Evolutionary conservation across 2,329 filamentous ascomycete species (phyloP).

Genomic region (Colletotrichum paranaense): DNA sequence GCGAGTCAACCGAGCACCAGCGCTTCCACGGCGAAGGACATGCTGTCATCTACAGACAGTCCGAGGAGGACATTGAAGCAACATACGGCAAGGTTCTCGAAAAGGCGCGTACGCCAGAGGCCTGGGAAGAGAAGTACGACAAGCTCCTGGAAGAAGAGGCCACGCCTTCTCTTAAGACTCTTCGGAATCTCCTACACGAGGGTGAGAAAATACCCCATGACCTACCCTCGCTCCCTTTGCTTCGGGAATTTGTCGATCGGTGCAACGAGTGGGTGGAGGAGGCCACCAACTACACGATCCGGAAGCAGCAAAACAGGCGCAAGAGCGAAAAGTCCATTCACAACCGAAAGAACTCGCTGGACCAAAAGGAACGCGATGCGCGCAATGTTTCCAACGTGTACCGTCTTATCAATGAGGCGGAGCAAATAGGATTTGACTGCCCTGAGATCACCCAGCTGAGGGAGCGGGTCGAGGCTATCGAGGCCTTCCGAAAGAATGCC

Average conservation of each 20-base stretch:
- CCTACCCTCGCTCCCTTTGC: conserved; percentile 81
- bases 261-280: conserved; percentile 99
- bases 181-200: conserved; percentile 87
- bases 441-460: conserved; percentile 87
- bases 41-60: conserved; percentile 80
- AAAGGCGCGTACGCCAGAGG: conserved; percentile 85
- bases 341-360: conserved; percentile 66
- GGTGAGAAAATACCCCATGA: conserved; percentile 96
- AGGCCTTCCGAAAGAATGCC: conserved; percentile 84
- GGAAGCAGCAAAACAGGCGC: conserved; percentile 96
- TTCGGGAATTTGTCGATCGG: conserved; percentile 91
- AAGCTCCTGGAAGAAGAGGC: conserved; percentile 85
- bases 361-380: conserved; percentile 88
- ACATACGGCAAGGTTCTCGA: conserved; percentile 83
- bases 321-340: conserved; percentile 94
- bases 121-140: conserved; percentile 91
- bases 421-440: conserved; percentile 91
- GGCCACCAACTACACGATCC: conserved; percentile 93
- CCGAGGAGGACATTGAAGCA: conserved; percentile 74
- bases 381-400: conserved; percentile 91
- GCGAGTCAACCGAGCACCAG: conserved; percentile 73
- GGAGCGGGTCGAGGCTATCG: conserved; percentile 87
- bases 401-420: conserved; percentile 84
- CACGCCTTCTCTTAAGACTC: conserved; percentile 84
- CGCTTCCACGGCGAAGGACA: conserved; percentile 79